Percentiles rank a stretch among this genome's conserved stretches.
Evolutionary conservation across 1,284 basidiomycete species (phyloP).

Genomic region (Tilletia caries): DNA sequence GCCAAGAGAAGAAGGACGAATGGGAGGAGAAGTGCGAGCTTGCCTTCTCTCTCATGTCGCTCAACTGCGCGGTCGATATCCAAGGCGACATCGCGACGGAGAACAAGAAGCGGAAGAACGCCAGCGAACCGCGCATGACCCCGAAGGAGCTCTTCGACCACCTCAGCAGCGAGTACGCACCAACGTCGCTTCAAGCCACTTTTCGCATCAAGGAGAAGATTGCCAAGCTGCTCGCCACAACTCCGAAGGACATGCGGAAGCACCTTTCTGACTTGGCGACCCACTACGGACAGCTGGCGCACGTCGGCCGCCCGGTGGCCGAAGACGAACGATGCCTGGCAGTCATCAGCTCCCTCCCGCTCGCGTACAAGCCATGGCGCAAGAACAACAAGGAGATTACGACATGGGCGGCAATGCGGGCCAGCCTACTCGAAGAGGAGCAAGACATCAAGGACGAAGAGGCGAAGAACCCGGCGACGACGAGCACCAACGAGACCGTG

Average conservation of each 20-base stretch:
- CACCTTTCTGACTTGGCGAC: not conserved
- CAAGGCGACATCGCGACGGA: not conserved
- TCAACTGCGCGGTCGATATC: not conserved
- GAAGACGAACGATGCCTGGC: not conserved
- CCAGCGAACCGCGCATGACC: not conserved
- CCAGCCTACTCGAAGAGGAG: not conserved
- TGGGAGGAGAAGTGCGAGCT: not conserved
- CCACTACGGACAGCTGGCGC: not conserved
- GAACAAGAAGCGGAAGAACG: not conserved
- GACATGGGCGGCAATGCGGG: not conserved
- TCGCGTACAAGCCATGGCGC: not conserved
- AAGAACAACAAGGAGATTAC: not conserved
- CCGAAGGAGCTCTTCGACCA: not conserved
- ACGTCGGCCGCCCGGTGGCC: not conserved
- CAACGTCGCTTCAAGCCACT: not conserved
- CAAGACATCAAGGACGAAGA: not conserved
- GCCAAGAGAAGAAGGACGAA: not conserved
- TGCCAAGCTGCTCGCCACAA: not conserved
- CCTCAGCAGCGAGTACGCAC: not conserved
- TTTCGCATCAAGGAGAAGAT: not conserved
- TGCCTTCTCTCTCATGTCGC: not conserved
- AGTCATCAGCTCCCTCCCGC: not conserved
- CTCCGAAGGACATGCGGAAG: not conserved
- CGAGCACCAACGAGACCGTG: not conserved
- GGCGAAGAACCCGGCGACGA: not conserved